phyloP scores from a whole-genome alignment of 306 rosid species.

The Bauhinia variegata region DNA sequence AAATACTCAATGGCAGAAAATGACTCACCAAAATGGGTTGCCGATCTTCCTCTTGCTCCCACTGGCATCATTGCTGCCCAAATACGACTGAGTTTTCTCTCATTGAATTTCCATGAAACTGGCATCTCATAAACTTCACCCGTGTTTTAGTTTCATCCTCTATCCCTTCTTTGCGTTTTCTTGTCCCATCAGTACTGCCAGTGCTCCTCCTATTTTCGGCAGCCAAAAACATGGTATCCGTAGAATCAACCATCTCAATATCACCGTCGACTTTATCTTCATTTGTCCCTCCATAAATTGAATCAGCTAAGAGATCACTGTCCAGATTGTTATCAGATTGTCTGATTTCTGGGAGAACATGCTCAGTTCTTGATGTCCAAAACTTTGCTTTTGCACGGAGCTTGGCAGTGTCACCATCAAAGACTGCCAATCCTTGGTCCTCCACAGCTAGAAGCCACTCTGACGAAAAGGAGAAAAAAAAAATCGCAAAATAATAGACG shows the following conservation, averaged over 20 bases:
- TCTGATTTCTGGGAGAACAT: conserved; percentile 39
- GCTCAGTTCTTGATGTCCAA: conserved; percentile 49
- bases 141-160: conserved; percentile 48
- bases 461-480: too few relatives aligned
- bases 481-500: conserved; percentile 19
- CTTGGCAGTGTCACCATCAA: conserved; percentile 51
- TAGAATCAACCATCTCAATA: conserved; percentile 66
- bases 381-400: conserved; percentile 51
- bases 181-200: conserved; percentile 40
- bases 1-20: conserved; percentile 11
- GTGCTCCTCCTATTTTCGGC: conserved; percentile 36
- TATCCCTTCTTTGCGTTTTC: conserved; percentile 71
- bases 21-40: conserved; percentile 9
- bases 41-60: conserved; percentile 23
- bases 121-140: conserved; percentile 63
- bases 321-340: conserved; percentile 36
- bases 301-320: conserved; percentile 28
- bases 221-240: conserved; percentile 38
- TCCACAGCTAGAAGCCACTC: conserved; percentile 75
- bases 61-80: conserved; percentile 40
- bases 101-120: conserved; percentile 48
- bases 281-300: conserved; percentile 27
- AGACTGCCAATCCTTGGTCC: conserved; percentile 61
- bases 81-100: conserved; percentile 42
- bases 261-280: conserved; percentile 49